These are phyloP conservation scores for Lodderomyces elongisporus DNA, from an alignment of 1,139 yeast genomes.

Conservation along the genomic window DNA sequence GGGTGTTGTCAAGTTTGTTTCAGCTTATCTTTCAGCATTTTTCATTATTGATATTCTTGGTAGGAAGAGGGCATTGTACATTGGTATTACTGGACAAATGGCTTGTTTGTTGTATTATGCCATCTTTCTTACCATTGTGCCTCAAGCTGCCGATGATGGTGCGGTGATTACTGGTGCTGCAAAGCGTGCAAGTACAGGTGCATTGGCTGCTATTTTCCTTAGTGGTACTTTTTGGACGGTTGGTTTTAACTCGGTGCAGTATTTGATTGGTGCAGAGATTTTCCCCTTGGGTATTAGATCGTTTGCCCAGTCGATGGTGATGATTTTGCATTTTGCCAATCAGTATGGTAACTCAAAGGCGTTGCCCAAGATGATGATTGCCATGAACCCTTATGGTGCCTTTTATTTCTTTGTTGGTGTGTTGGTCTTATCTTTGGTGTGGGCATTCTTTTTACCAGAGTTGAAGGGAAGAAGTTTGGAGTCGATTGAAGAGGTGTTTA, in stretches of 20 bases:
- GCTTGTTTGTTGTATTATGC: slow-evolving; percentile 36
- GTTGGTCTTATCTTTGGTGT: slow-evolving; percentile 34
- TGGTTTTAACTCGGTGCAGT: slow-evolving; percentile 59
- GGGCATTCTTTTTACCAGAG: slow-evolving; percentile 53
- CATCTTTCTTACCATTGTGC: slow-evolving; percentile 43
- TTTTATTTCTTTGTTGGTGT: slow-evolving; percentile 51
- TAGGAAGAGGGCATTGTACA: slow-evolving; percentile 35
- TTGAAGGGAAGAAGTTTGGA: slow-evolving; percentile 51
- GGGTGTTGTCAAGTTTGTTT: slow-evolving; percentile 43
- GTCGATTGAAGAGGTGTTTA: slow-evolving; percentile 53
- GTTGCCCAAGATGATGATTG: slow-evolving; percentile 46
- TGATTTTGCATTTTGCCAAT: slow-evolving; percentile 56
- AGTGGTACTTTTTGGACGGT: slow-evolving; percentile 59
- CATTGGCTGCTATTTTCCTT: slow-evolving; percentile 49
- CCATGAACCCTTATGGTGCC: slow-evolving; percentile 48
- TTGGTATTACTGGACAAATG: slow-evolving; percentile 35
- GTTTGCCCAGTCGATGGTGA: slow-evolving; percentile 49
- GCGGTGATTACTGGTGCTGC: slow-evolving; percentile 26
- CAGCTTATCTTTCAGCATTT: slow-evolving; percentile 44
- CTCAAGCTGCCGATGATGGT: slow-evolving; percentile 33
- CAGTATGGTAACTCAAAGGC: slow-evolving; percentile 61
- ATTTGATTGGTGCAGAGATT: slow-evolving; percentile 54
- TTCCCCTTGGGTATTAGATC: slow-evolving; percentile 53
- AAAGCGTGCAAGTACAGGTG: slow-evolving; percentile 41
- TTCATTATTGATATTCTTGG: slow-evolving; percentile 46